A percentile compares a stretch with the other conserved stretches of the same genome.
These are phyloP conservation scores for Myriosclerotinia curreyana DNA, from an alignment of 2,329 filamentous ascomycete species.

Conservation along the genomic window DNA sequence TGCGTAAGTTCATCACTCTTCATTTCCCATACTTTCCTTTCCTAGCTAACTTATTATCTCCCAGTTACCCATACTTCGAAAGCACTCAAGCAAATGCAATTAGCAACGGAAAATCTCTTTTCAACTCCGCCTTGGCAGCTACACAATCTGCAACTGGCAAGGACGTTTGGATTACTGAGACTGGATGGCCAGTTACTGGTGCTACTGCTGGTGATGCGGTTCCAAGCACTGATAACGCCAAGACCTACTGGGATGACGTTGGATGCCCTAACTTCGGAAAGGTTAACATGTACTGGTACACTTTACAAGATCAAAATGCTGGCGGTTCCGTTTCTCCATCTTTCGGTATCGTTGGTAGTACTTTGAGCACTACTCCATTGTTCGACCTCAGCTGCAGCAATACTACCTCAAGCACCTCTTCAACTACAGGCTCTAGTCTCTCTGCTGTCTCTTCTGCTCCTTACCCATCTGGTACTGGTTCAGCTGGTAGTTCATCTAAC, in stretches of 20 bases:
- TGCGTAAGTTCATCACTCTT: slow-evolving; percentile 42
- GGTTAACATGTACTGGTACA: slow-evolving; percentile 73
- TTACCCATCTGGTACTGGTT: slow-evolving; percentile 17
- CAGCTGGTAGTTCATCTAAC: slow-evolving; percentile 15
- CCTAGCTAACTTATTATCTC: neutral
- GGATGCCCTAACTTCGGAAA: slow-evolving; percentile 67
- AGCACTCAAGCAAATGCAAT: slow-evolving; percentile 64
- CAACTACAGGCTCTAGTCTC: slow-evolving; percentile 26
- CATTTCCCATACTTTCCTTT: too few species aligned
- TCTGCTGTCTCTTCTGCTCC: slow-evolving; percentile 17
- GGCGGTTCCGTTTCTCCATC: slow-evolving; percentile 60
- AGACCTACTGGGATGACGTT: slow-evolving; percentile 77
- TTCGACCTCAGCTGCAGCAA: slow-evolving; percentile 61
- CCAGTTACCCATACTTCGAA: slow-evolving; percentile 76
- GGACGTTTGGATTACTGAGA: slow-evolving; percentile 83
- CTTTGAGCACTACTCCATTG: slow-evolving; percentile 53
- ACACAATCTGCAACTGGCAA: slow-evolving; percentile 62
- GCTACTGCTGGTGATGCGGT: slow-evolving; percentile 59
- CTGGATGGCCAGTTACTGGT: slow-evolving; percentile 79
- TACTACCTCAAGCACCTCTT: slow-evolving; percentile 26
- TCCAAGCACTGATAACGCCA: slow-evolving; percentile 64
- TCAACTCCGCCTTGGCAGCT: slow-evolving; percentile 62
- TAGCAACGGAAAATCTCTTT: slow-evolving; percentile 60
- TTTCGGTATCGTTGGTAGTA: slow-evolving; percentile 65
- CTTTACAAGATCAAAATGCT: slow-evolving; percentile 62